Conservation (phyloP, 1,139 yeast species). For the Geotrichum australiense region DNA sequence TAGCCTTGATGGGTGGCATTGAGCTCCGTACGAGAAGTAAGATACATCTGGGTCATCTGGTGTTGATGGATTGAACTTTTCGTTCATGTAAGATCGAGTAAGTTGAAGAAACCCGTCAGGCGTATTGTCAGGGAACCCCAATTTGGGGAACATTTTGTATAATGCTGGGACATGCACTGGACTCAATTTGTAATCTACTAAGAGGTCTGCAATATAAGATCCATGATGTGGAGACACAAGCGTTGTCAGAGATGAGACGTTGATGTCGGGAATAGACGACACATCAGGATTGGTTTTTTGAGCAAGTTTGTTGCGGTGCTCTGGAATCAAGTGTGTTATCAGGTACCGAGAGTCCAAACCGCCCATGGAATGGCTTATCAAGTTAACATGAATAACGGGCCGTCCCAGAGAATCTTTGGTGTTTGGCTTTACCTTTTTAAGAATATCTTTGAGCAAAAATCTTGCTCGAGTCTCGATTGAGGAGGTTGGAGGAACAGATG, state of each 20-base stretch:
- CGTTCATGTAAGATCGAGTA: constrained; percentile 48
- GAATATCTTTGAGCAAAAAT: constrained; percentile 49
- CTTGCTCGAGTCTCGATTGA: constrained; percentile 62
- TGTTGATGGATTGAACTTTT: constrained; percentile 47
- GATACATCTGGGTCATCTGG: constrained; percentile 53
- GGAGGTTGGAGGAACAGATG: constrained; percentile 80
- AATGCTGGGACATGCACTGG: constrained; percentile 13
- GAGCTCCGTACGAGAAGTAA: constrained; percentile 81
- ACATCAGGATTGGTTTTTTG: background rate
- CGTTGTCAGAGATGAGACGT: constrained; percentile 59
- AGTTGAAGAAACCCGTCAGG: constrained; percentile 34
- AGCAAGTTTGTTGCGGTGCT: constrained; percentile 28
- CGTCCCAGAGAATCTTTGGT: constrained; percentile 20
- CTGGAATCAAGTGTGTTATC: constrained; percentile 47
- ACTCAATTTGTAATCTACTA: constrained; percentile 33
- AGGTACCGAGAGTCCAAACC: constrained; percentile 79
- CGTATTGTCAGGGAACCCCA: constrained; percentile 19
- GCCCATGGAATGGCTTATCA: constrained; percentile 94
- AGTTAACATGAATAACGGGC: constrained; percentile 39
- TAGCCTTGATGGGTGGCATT: constrained; percentile 54
- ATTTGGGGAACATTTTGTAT: constrained; percentile 10
- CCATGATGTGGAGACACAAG: constrained; percentile 87
- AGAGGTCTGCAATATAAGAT: constrained; percentile 72
- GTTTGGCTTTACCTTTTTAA: constrained; percentile 35
- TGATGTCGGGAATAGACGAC: constrained; percentile 11